Evolutionary conservation across 208 protist genomes (phyloP).

Genomic region (Wallacemonas sp.): DNA sequence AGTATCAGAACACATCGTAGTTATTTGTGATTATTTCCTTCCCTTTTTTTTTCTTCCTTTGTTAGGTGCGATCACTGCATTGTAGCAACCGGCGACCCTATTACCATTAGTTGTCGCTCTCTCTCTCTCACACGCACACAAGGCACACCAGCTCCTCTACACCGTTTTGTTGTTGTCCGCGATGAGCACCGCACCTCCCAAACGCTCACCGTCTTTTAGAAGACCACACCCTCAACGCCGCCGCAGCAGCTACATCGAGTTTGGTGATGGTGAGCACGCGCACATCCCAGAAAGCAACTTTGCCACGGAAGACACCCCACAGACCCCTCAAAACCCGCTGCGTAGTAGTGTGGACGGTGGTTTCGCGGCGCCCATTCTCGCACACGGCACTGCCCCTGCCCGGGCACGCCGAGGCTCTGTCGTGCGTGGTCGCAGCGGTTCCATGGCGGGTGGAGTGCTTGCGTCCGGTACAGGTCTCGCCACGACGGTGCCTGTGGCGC

Average conservation of each 20-base stretch:
- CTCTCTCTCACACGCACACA: too few species aligned
- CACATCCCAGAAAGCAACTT: constrained; percentile 34
- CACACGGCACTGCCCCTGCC: not conserved
- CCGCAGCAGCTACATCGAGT: constrained; percentile 34
- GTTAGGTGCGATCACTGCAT: not conserved
- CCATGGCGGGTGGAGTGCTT: not conserved
- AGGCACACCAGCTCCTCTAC: too few species aligned
- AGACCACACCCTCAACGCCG: constrained; percentile 29
- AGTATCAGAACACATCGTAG: too few species aligned
- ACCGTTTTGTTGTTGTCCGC: too few species aligned
- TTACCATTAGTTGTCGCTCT: too few species aligned
- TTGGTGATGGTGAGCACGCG: constrained; percentile 28
- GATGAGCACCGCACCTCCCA: not conserved
- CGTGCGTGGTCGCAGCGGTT: constrained; percentile 13
- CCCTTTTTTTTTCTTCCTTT: not conserved
- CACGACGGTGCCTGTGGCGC: not conserved
- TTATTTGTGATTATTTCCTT: too few species aligned
- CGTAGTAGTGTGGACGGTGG: not conserved
- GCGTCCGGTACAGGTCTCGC: not conserved
- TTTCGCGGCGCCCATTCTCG: not conserved
- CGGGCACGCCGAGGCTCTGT: constrained; percentile 8
- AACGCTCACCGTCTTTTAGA: constrained; percentile 19
- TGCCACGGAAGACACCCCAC: not conserved
- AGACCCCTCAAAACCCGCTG: not conserved
- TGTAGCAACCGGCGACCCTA: too few species aligned